Base-by-base conservation (phyloP, 176 grass and related monocot genomes). In the Juncus effusus region DNA sequence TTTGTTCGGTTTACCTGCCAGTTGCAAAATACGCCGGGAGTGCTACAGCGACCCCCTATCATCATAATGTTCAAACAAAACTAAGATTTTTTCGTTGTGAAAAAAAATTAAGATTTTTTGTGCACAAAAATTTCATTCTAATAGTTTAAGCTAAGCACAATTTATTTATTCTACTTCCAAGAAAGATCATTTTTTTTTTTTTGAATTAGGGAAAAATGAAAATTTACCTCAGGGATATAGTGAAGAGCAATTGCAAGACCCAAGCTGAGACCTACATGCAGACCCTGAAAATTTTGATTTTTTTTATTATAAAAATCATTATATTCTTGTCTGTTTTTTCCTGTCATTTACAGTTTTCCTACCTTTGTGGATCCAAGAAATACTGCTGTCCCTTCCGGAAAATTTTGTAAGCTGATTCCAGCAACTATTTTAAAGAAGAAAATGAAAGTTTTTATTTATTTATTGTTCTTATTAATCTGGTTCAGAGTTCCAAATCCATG, bases 21-120 rank as follows among this genome's bases (percentile, higher is more conserved):
- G 93, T 97, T 13, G 93, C 93, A 72, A 91, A 97, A 38, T 97
- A 97, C 1, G 84, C 80, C 63, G 93, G 93, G 68, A 97, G 87
- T 50, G 93, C 93, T 75, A 97, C 88, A 42, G 88, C 76, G 74
- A 91, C 76, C 56, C 93, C 93, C 93, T 97, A 73, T 11, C 42
- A 73, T 11, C 42, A 76, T 59, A 69, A 4, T 2, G 70, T 75
- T 42, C 41, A 53, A 64, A 63, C 7, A 44, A 5, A 16, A 2
- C 19, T n/a, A 7, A 19, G 51, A 13, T 53, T n/a, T 75, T 62
- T 75, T 35, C 16, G 44, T 57, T 72, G 56, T 4, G 42, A 60
- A 60, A 61, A 36, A 12, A 58, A 7, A 57, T 1, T 28, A 68
- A 52, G 56, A 9, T 12, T 52, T 7, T 72, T 6, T 56, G 13